Evolutionary conservation across 441 rosid species (phyloP).

Genomic region (Syzygium syzygioides): DNA sequence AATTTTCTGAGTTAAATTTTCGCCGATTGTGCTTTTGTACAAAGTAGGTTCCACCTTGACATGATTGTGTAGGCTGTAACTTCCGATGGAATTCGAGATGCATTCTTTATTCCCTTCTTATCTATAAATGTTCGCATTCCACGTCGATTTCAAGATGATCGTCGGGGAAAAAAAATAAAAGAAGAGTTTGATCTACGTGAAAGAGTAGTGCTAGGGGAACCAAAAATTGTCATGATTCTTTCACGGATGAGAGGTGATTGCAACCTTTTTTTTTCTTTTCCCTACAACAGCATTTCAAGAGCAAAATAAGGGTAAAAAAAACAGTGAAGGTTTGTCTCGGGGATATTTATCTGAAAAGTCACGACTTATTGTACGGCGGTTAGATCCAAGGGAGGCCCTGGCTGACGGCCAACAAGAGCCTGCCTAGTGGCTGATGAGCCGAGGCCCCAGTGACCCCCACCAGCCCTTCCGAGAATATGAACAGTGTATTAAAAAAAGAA

Average conservation of each 20-base stretch:
- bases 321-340: background rate
- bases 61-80: background rate
- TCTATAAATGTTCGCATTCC: background rate
- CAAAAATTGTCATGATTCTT: background rate
- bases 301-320: background rate
- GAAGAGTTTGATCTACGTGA: background rate
- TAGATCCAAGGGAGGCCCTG: background rate
- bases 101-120: background rate
- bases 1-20: background rate
- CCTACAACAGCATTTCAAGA: background rate
- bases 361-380: background rate
- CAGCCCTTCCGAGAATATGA: fast-evolving
- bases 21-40: background rate
- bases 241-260: background rate
- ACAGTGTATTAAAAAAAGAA: background rate
- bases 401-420: fast-evolving
- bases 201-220: background rate
- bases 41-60: background rate
- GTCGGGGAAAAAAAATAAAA: background rate
- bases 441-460: background rate
- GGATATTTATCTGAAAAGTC: background rate
- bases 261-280: background rate
- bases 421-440: background rate
- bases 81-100: background rate
- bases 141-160: background rate